These are phyloP conservation scores for Ballota nigra DNA, from an alignment of 257 asterid species.

Conservation along the genomic window DNA sequence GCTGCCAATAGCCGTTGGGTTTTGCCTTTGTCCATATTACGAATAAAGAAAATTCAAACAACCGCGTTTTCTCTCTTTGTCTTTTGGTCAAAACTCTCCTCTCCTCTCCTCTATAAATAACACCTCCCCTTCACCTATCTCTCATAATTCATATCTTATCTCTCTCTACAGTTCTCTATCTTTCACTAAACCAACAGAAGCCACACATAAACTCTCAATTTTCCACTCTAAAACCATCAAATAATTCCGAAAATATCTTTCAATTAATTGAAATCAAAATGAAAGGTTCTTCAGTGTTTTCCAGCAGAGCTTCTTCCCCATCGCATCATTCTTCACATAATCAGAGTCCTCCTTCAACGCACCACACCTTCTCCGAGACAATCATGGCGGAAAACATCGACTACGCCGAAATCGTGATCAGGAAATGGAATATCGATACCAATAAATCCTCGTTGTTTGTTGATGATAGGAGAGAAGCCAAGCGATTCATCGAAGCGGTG, in stretches of 20 bases:
- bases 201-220: neutral
- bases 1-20: neutral
- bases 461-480: slow-evolving; percentile 39
- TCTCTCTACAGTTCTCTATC: neutral
- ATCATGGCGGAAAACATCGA: slow-evolving; percentile 60
- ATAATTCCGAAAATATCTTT: neutral
- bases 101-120: neutral
- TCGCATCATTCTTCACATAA: neutral
- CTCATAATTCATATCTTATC: neutral
- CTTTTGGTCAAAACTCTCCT: slow-evolving; percentile 25
- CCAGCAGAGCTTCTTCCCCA: slow-evolving; percentile 42
- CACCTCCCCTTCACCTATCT: neutral
- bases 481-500: slow-evolving; percentile 43
- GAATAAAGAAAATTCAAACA: neutral
- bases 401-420: slow-evolving; percentile 43
- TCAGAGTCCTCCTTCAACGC: slow-evolving; percentile 22
- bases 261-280: neutral
- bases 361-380: slow-evolving; percentile 45
- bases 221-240: neutral
- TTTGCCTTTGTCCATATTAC: neutral
- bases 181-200: neutral
- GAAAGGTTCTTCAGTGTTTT: slow-evolving; percentile 34
- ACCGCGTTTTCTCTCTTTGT: slow-evolving; percentile 7
- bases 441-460: slow-evolving; percentile 35
- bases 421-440: slow-evolving; percentile 36